These are phyloP conservation scores for Pythium dissimile DNA, from an alignment of 352 stramenopile genomes.

Conservation along the genomic window DNA sequence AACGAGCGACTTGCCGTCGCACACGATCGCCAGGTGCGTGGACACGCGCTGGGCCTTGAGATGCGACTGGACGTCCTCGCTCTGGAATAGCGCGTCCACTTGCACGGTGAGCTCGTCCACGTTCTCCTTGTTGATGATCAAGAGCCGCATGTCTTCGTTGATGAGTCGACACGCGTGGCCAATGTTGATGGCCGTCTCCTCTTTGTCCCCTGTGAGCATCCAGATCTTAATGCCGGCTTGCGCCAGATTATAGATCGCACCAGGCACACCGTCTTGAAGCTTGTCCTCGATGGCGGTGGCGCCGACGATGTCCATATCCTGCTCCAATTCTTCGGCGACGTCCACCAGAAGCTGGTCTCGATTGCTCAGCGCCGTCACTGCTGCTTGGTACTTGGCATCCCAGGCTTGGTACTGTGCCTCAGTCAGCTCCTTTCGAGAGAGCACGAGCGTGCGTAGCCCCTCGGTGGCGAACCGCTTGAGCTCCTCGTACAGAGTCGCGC, in stretches of 20 bases:
- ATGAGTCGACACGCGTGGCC: conserved; percentile 67
- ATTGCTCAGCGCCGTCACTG: conserved; percentile 55
- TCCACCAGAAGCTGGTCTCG: conserved; percentile 51
- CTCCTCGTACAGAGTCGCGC: conserved; percentile 36
- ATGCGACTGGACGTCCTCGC: conserved; percentile 43
- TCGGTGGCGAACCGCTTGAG: conserved; percentile 79
- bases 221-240: conserved; percentile 93
- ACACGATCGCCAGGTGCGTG: conserved; percentile 52
- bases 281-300: conserved; percentile 93
- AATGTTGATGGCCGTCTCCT: conserved; percentile 95
- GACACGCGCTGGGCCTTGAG: conserved; percentile 41
- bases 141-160: conserved; percentile 53
- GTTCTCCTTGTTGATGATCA: conserved; percentile 53
- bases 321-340: conserved; percentile 58
- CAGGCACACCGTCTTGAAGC: conserved; percentile 87
- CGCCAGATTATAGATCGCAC: conserved; percentile 81
- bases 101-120: conserved; percentile 41
- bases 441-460: conserved; percentile 79
- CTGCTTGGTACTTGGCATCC: conserved; percentile 55
- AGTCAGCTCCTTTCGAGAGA: conserved; percentile 58
- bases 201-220: conserved; percentile 94
- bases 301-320: conserved; percentile 80
- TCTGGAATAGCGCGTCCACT: conserved; percentile 45
- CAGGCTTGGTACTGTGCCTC: conserved; percentile 60
- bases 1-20: conserved; percentile 68